Evolutionary conservation across 106 monocot species (phyloP), one percentile per base, ranked within the genome.

Genomic region (Platanthera zijinensis): DNA sequence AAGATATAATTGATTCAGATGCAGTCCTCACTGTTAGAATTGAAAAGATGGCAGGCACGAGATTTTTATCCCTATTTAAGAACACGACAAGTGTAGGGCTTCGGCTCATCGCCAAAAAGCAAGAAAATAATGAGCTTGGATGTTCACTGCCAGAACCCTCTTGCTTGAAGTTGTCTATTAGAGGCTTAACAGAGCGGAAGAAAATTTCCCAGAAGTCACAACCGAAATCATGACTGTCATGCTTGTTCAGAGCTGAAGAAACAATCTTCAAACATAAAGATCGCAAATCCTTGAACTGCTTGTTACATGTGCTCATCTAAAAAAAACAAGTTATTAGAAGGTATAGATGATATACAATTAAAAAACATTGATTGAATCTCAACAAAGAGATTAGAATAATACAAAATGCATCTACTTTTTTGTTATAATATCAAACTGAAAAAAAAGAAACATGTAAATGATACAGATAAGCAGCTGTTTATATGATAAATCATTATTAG

Each of bases 61-160:
- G 76, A 50, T 81, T 84, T 77, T 79, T 66, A 73, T 89, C 84
- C 74, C 74, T 77, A 11, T 74, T 81, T 69, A 99, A 83, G 6
- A 88, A 83, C 39, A 84, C 50, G 52, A 92, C 83, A 77, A 88
- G 76, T 39, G 10, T 67, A 4, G 86, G 83, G 74, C 82, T 89
- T 77, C 74, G 73, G 75, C 97, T 99, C 94, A 99, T 94, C 32
- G 86, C 83, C 54, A 99, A 50, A 79, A 99, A 94, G 81, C 97
- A 99, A 63, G 81, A 81, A 78, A 99, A 91, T 57, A 99, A 83
- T 50, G 97, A 92, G 69, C 94, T 88, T 62, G 97, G 89, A 52
- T 86, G 89, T 84, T 86, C 91, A 87, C 92, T 94, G 71, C 94
- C 92, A 69, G 97, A 84, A 79, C 80, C 88, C 74, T 94, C 97